These are phyloP conservation scores for Kluyveromyces siamensis DNA, from an alignment of 805 yeast species.

Conservation along the genomic window DNA sequence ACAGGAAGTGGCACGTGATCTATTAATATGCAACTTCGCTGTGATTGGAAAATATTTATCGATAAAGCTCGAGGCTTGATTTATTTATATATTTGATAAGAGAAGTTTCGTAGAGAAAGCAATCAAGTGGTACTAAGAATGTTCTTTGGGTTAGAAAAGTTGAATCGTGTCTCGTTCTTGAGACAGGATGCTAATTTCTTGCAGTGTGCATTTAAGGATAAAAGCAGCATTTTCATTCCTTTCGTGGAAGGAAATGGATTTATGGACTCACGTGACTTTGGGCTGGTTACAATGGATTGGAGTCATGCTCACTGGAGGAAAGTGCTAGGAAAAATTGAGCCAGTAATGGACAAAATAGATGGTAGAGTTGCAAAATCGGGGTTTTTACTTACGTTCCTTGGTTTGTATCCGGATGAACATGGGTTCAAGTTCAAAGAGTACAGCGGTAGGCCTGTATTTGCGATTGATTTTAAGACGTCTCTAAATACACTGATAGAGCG, in stretches of 20 bases:
- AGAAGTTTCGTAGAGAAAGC: too few relatives aligned
- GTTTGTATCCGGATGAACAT: slow-evolving; percentile 17
- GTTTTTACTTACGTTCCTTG: slow-evolving; percentile 16
- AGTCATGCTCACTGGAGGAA: slow-evolving; percentile 4
- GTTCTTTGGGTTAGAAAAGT: slow-evolving; percentile 38
- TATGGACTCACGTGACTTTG: slow-evolving; percentile 1
- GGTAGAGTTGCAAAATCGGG: slow-evolving; percentile 11
- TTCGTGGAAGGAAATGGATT: slow-evolving; percentile 26
- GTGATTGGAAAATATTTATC: too few relatives aligned
- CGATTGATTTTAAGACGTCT: slow-evolving; percentile 39
- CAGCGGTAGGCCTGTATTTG: slow-evolving; percentile 56
- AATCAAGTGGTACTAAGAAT: background rate
- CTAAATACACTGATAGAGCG: slow-evolving; percentile 4
- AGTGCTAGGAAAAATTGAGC: slow-evolving; percentile 7
- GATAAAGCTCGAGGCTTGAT: too few relatives aligned
- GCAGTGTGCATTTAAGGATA: slow-evolving; percentile 33
- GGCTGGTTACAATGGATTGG: slow-evolving; percentile 4
- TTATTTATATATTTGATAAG: too few relatives aligned
- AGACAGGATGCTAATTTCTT: slow-evolving; percentile 43
- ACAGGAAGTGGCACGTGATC: too few relatives aligned
- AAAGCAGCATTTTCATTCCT: slow-evolving; percentile 34
- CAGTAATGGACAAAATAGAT: slow-evolving; percentile 10
- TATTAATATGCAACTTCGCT: too few relatives aligned
- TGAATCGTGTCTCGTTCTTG: slow-evolving; percentile 49
- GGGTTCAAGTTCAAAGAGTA: slow-evolving; percentile 38